Conservation (phyloP, 1,284 basidiomycete species). For the Leccinum pseudoinsigne region DNA sequence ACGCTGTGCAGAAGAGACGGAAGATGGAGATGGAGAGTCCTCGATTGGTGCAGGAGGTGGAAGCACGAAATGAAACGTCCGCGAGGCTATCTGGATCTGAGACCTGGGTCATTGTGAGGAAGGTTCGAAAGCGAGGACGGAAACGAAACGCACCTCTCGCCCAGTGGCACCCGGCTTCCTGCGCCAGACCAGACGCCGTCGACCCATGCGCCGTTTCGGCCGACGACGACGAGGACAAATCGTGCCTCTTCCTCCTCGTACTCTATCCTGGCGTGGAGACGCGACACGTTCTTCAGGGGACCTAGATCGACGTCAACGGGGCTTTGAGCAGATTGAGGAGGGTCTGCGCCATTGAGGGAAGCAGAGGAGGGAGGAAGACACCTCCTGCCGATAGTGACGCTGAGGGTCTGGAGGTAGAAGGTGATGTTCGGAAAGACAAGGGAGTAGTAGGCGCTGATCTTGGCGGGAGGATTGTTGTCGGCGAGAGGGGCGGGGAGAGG, state of each 20-base stretch:
- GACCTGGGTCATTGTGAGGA: constrained; percentile 57
- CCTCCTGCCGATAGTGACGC: constrained; percentile 72
- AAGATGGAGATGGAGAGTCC: constrained; percentile 75
- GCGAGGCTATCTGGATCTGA: constrained; percentile 97
- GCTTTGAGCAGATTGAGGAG: constrained; percentile 18
- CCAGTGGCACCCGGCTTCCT: constrained; percentile 80
- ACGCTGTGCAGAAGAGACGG: constrained; percentile 58
- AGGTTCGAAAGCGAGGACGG: not conserved
- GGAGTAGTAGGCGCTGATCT: constrained; percentile 91
- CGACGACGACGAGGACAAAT: constrained; percentile 90
- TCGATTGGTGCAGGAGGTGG: constrained; percentile 72
- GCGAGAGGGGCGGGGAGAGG: constrained; percentile 28
- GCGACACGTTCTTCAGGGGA: constrained; percentile 94
- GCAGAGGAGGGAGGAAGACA: constrained; percentile 57
- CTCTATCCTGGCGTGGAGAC: constrained; percentile 94
- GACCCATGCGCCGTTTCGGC: constrained; percentile 97
- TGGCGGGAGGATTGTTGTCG: constrained; percentile 45
- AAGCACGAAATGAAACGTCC: constrained; percentile 95
- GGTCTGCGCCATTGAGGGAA: constrained; percentile 53
- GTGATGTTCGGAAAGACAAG: constrained; percentile 92
- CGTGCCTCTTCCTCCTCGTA: constrained; percentile 86
- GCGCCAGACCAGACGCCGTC: constrained; percentile 94
- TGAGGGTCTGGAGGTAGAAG: constrained; percentile 84
- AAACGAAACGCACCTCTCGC: constrained; percentile 65
- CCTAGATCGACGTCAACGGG: constrained; percentile 95